phyloP scores from a whole-genome alignment of 768 basidiomycete genomes.

The Phlebiopsis gigantea region DNA sequence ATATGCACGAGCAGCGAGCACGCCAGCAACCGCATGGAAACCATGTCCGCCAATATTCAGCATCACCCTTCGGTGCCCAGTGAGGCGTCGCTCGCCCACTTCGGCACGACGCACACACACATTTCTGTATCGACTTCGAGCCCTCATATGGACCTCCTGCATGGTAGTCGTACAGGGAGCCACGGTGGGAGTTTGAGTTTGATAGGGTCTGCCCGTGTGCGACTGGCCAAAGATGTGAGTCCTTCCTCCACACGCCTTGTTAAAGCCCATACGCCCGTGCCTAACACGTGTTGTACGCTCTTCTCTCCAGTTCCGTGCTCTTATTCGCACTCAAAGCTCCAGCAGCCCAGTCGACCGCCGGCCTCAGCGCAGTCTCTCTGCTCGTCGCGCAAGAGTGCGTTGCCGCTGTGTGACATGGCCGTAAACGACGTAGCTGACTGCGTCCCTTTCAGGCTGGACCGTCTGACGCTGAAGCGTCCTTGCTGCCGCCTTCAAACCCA shows the following conservation, averaged over 20 bases:
- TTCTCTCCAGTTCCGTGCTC: slow-evolving; percentile 23
- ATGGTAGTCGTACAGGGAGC: slow-evolving; percentile 15
- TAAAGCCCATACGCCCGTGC: slow-evolving; percentile 21
- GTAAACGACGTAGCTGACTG: neutral
- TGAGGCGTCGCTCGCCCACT: slow-evolving; percentile 20
- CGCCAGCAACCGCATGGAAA: slow-evolving; percentile 6
- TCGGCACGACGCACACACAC: slow-evolving; percentile 13
- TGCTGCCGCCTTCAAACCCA: slow-evolving; percentile 12
- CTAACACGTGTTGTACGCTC: slow-evolving; percentile 31
- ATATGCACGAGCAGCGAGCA: slow-evolving; percentile 9
- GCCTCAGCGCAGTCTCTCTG: neutral
- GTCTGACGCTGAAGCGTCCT: slow-evolving; percentile 1
- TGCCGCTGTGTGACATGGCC: slow-evolving; percentile 13
- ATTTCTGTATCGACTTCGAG: slow-evolving; percentile 19
- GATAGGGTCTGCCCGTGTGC: slow-evolving; percentile 29
- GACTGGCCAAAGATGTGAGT: slow-evolving; percentile 31
- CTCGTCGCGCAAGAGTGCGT: slow-evolving; percentile 11
- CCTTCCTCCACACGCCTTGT: slow-evolving; percentile 19
- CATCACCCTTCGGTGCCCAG: slow-evolving; percentile 2
- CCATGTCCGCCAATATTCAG: slow-evolving; percentile 5
- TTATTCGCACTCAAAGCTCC: slow-evolving; percentile 25
- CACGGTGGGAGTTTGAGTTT: slow-evolving; percentile 25
- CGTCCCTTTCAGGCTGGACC: slow-evolving; percentile 1
- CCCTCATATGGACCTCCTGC: slow-evolving; percentile 12
- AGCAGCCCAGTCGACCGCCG: slow-evolving; percentile 2